These are phyloP conservation scores for Clavispora fructus DNA, from an alignment of 805 yeast species.

Conservation along the genomic window DNA sequence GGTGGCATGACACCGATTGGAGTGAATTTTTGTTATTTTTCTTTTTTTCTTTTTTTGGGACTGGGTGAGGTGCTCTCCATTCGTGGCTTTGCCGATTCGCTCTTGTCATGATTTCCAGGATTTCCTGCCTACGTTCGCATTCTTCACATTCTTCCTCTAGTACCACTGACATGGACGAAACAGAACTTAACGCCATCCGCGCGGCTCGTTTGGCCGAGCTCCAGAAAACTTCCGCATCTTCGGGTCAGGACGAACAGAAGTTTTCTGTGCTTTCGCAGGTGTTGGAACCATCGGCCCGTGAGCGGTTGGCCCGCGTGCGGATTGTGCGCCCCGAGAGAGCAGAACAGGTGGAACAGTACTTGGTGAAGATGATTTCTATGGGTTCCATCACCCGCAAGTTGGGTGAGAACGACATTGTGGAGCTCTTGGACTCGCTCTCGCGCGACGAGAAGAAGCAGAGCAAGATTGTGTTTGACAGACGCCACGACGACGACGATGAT, in stretches of 20 bases:
- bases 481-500: constrained; percentile 26
- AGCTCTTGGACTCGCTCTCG: constrained; percentile 76
- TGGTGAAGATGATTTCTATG: constrained; percentile 63
- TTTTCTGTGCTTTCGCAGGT: constrained; percentile 54
- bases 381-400: constrained; percentile 75
- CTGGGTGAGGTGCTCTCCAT: too few relatives aligned
- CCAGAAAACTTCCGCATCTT: constrained; percentile 38
- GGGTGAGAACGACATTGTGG: constrained; percentile 78
- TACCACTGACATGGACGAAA: constrained; percentile 60
- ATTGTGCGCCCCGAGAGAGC: constrained; percentile 92
- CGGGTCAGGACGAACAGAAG: constrained; percentile 32
- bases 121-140: too few relatives aligned
- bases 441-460: constrained; percentile 62
- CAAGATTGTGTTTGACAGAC: constrained; percentile 58
- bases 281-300: constrained; percentile 79
- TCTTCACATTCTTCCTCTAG: background rate
- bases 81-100: too few relatives aligned
- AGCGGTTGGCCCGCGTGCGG: constrained; percentile 77
- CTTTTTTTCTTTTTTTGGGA: too few relatives aligned
- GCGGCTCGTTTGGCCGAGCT: constrained; percentile 88
- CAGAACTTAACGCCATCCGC: constrained; percentile 83
- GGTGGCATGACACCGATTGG: too few relatives aligned
- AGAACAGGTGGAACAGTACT: constrained; percentile 75
- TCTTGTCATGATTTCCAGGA: too few relatives aligned
- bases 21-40: too few relatives aligned